These are phyloP conservation scores for Fusarium setosum DNA, from an alignment of 2,329 filamentous ascomycete genomes.

Conservation along the genomic window DNA sequence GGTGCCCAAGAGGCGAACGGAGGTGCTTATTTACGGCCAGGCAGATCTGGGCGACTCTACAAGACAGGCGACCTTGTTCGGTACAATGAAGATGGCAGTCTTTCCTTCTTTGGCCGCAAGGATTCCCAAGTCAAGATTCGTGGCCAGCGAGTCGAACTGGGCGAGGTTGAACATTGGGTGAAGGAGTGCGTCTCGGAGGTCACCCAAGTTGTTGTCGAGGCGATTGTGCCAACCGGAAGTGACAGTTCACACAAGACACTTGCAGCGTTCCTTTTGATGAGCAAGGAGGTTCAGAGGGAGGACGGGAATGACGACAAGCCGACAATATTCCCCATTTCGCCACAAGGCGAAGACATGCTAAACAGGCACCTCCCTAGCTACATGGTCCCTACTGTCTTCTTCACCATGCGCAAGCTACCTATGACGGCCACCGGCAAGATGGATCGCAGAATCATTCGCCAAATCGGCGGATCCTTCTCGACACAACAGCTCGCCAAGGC, in stretches of 20 bases:
- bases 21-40: not conserved
- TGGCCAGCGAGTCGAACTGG: slow-evolving; percentile 38
- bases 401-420: slow-evolving; percentile 15
- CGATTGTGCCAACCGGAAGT: not conserved
- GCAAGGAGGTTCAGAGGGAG: not conserved
- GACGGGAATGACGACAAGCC: not conserved
- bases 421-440: slow-evolving; percentile 25
- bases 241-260: not conserved
- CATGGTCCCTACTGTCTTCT: slow-evolving; percentile 25
- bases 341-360: not conserved
- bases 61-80: slow-evolving; percentile 32
- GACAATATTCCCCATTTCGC: not conserved
- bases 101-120: slow-evolving; percentile 31
- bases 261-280: not conserved
- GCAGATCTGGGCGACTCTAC: slow-evolving; percentile 26
- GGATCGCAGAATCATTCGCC: slow-evolving; percentile 15
- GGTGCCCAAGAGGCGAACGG: slow-evolving; percentile 13
- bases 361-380: slow-evolving; percentile 12
- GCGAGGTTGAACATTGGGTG: slow-evolving; percentile 32
- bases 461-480: not conserved
- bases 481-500: not conserved
- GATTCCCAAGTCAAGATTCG: slow-evolving; percentile 39
- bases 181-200: not conserved
- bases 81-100: slow-evolving; percentile 24
- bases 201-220: slow-evolving; percentile 4